phyloP scores from a whole-genome alignment of 1,139 yeast species.

The Kodamaea anthophila region DNA sequence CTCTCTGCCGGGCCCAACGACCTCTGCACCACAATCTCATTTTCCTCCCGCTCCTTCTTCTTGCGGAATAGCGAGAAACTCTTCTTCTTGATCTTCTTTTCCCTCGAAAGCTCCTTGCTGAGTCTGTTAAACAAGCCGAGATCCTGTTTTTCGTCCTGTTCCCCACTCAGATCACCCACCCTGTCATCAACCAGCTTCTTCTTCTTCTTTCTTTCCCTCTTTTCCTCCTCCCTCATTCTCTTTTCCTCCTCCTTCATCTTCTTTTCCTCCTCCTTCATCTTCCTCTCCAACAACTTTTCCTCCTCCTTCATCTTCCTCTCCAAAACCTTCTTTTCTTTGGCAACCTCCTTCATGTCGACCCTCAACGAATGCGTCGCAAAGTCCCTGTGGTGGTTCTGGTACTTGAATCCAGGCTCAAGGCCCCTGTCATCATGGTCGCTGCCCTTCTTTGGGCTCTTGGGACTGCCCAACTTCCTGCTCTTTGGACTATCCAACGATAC shows the following conservation, averaged over 20 bases:
- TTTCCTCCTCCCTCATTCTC: constrained; percentile 5
- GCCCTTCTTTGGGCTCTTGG: constrained; percentile 2
- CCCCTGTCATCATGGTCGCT: constrained; percentile 16
- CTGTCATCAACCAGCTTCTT: constrained; percentile 8
- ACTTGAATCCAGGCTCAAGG: constrained; percentile 24
- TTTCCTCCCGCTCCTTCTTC: constrained; percentile 4
- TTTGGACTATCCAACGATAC: background rate
- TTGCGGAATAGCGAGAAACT: constrained; percentile 6
- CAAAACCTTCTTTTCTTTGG: constrained; percentile 26
- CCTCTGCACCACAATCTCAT: too few relatives aligned
- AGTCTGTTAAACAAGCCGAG: constrained; percentile 5
- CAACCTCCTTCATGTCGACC: constrained; percentile 12
- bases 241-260: constrained; percentile 6
- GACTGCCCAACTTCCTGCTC: background rate
- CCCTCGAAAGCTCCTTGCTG: background rate
- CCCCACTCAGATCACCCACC: constrained; percentile 8
- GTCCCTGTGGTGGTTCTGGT: constrained; percentile 35
- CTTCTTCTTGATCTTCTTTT: constrained; percentile 3
- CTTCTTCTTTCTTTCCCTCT: constrained; percentile 5
- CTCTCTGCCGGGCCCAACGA: too few relatives aligned
- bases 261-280: constrained; percentile 6
- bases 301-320: constrained; percentile 33
- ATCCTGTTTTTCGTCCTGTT: constrained; percentile 7
- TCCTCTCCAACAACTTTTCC: constrained; percentile 21
- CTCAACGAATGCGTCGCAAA: constrained; percentile 36